A percentile compares a stretch with the other conserved stretches of the same genome.
Evolutionary conservation across 495 filamentous ascomycete species (phyloP).

Genomic region (Delitschia confertaspora): DNA sequence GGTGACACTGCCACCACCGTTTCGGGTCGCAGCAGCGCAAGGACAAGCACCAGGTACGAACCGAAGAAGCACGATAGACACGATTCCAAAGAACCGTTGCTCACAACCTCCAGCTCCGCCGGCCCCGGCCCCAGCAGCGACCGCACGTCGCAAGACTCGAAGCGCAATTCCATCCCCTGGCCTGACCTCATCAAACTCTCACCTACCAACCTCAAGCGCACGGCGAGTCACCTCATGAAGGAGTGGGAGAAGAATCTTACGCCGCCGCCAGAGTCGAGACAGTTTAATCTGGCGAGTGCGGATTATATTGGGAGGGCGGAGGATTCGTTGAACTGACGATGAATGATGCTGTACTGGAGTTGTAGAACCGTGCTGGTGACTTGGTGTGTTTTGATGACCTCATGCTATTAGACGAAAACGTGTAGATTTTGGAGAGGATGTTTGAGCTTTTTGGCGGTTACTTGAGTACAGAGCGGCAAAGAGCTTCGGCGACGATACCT

Average conservation of each 20-base stretch:
- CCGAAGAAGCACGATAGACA: constrained; percentile 15
- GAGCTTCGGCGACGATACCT: too few relatives aligned
- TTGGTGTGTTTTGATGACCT: neutral
- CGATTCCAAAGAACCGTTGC: constrained; percentile 17
- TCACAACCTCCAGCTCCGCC: constrained; percentile 19
- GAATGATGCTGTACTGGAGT: constrained; percentile 2
- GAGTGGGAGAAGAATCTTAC: constrained; percentile 59
- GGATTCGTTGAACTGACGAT: constrained; percentile 9
- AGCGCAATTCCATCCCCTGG: constrained; percentile 59
- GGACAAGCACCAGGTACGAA: constrained; percentile 25
- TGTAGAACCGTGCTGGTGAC: neutral
- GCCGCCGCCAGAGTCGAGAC: constrained; percentile 23
- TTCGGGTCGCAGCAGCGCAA: constrained; percentile 26
- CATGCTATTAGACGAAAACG: neutral
- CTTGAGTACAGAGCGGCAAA: too few relatives aligned
- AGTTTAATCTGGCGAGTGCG: constrained; percentile 12
- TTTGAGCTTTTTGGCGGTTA: neutral
- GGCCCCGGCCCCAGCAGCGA: constrained; percentile 9
- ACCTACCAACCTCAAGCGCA: constrained; percentile 57
- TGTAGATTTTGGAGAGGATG: neutral
- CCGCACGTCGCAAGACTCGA: constrained; percentile 13
- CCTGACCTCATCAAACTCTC: constrained; percentile 55
- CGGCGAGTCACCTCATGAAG: constrained; percentile 64
- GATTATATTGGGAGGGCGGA: constrained; percentile 25
- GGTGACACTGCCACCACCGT: constrained; percentile 18